phyloP scores from a whole-genome alignment of 169 alveolate genomes.

The Plasmodium berghei region DNA sequence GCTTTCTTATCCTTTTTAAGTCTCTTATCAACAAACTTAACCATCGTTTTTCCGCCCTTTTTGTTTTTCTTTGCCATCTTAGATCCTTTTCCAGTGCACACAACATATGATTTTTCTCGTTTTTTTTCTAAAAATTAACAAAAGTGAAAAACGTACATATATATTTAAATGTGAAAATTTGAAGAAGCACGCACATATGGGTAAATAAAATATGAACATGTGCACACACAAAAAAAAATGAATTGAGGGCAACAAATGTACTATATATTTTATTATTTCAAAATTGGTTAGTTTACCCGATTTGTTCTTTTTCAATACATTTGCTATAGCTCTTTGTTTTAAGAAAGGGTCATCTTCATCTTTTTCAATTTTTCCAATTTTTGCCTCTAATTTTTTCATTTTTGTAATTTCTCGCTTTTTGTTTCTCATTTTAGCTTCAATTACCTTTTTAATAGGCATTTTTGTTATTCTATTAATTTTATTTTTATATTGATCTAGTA shows the following conservation, averaged over 20 bases:
- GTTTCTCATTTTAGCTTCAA: constrained; percentile 96
- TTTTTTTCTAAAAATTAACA: constrained; percentile 41
- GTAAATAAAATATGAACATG: constrained; percentile 1
- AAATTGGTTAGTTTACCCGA: constrained; percentile 76
- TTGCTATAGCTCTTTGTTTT: constrained; percentile 90
- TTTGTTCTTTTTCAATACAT: constrained; percentile 89
- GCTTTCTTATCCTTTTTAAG: constrained; percentile 94
- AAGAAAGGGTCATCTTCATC: constrained; percentile 92
- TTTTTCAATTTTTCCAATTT: constrained; percentile 92
- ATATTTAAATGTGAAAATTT: too few species aligned
- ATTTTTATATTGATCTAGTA: constrained; percentile 93
- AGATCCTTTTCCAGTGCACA: constrained; percentile 89
- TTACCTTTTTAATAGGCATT: constrained; percentile 97
- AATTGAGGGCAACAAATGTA: not conserved
- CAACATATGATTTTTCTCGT: constrained; percentile 86
- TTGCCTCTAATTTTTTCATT: constrained; percentile 92
- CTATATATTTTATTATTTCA: constrained; percentile 17
- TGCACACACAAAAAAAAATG: not conserved
- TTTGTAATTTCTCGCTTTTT: constrained; percentile 92
- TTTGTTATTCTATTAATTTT: constrained; percentile 94
- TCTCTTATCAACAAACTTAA: constrained; percentile 96
- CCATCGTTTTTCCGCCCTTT: constrained; percentile 87
- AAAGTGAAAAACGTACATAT: not conserved
- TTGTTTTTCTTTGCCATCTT: constrained; percentile 84
- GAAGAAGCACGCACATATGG: not conserved